Percentiles rank a stretch among this genome's conserved stretches.
Evolutionary conservation across 2,329 filamentous ascomycete species (phyloP).

Genomic region (Chalara sp.): DNA sequence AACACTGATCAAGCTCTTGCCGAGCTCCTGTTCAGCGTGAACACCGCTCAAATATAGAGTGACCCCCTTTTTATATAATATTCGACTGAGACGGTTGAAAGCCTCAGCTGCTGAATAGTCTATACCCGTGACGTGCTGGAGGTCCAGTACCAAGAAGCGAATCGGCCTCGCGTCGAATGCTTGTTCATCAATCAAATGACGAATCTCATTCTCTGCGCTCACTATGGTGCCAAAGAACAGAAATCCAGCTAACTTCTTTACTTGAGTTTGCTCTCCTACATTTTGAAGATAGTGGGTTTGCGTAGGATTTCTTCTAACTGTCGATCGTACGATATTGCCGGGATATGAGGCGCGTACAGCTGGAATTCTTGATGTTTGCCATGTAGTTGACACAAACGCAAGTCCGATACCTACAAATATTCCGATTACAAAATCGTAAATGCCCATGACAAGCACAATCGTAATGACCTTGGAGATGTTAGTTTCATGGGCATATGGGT

Average conservation of each 20-base stretch:
- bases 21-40: conserved; percentile 67
- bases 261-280: conserved; percentile 80
- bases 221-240: conserved; percentile 99
- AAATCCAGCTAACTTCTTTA: conserved; percentile 88
- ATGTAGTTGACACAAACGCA: conserved; percentile 83
- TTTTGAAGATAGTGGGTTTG: conserved; percentile 82
- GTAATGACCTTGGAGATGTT: conserved; percentile 55
- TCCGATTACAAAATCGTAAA: conserved; percentile 92
- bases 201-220: conserved; percentile 83
- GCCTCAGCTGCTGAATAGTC: conserved; percentile 96
- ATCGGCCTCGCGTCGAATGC: conserved; percentile 73
- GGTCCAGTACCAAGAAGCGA: conserved; percentile 82
- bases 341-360: conserved; percentile 88
- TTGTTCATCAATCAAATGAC: conserved; percentile 74
- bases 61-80: conserved; percentile 71
- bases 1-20: conserved; percentile 73
- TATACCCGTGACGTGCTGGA: conserved; percentile 82
- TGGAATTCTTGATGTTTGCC: conserved; percentile 84
- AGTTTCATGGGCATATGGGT: conserved; percentile 9
- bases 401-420: conserved; percentile 88
- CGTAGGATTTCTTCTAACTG: conserved; percentile 82
- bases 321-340: conserved; percentile 83
- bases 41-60: conserved; percentile 79
- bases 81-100: conserved; percentile 84
- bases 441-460: conserved; percentile 93